These are phyloP conservation scores for Stemphylium lycopersici DNA, from an alignment of 2,329 filamentous ascomycete genomes.

Conservation along the genomic window DNA sequence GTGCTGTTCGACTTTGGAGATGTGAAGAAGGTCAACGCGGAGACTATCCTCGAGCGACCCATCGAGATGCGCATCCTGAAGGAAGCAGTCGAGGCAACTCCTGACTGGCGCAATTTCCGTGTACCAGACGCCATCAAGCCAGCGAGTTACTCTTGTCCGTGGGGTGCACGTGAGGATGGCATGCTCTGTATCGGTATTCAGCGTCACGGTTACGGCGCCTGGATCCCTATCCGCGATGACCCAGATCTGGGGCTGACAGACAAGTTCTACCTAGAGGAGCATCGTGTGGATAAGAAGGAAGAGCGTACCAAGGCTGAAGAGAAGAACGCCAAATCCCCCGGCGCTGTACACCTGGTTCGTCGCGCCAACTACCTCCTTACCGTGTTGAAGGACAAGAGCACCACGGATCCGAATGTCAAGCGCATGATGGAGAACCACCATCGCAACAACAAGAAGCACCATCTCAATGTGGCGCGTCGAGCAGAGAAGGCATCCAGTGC, in stretches of 20 bases:
- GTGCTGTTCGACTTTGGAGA: conserved; percentile 93
- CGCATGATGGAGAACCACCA: conserved; percentile 90
- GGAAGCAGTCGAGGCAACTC: conserved; percentile 67
- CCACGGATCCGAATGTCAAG: conserved; percentile 74
- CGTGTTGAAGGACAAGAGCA: conserved; percentile 86
- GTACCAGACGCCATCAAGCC: conserved; percentile 90
- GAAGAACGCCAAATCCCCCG: conserved; percentile 82
- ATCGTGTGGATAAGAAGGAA: conserved; percentile 97
- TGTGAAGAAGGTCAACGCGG: conserved; percentile 93
- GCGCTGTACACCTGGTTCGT: conserved; percentile 95
- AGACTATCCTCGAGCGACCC: conserved; percentile 91
- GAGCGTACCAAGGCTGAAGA: conserved; percentile 78
- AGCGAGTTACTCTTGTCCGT: conserved; percentile 87
- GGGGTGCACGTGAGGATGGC: conserved; percentile 92
- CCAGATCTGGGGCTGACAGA: conserved; percentile 81
- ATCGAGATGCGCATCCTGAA: conserved; percentile 85
- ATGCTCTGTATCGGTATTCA: conserved; percentile 96
- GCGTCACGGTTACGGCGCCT: conserved; percentile 92
- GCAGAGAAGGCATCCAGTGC: conserved; percentile 63
- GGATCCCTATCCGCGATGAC: conserved; percentile 93
- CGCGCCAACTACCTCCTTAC: conserved; percentile 94
- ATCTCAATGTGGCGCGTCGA: conserved; percentile 62
- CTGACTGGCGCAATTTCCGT: conserved; percentile 80
- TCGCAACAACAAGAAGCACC: conserved; percentile 86
- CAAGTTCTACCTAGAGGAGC: conserved; percentile 96